Conservation (phyloP, 805 yeast genomes). For the Kodamaea nitidulidarum region DNA sequence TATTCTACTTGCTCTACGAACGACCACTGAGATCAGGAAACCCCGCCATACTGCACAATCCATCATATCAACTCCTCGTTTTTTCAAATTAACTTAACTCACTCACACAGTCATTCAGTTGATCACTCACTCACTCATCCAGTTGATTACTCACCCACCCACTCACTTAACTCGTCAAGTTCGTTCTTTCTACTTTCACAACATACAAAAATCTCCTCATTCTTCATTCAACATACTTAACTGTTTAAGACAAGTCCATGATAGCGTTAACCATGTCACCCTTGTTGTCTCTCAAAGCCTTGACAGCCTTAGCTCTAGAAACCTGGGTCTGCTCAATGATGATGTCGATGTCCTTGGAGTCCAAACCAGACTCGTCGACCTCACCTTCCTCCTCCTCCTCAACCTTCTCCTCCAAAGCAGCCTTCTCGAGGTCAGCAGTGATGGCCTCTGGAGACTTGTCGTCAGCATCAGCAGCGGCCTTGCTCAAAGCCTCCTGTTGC, state of each 20-base stretch:
- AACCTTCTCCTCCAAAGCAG: conserved; percentile 46
- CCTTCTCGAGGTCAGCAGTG: conserved; percentile 76
- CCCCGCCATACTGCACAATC: no score
- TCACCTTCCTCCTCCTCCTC: conserved; percentile 60
- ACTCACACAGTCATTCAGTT: no score
- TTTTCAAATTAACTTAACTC: no score
- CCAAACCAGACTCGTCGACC: conserved; percentile 83
- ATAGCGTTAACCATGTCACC: conserved; percentile 96
- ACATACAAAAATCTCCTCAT: no score
- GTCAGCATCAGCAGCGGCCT: conserved; percentile 40
- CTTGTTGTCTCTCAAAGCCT: conserved; percentile 82
- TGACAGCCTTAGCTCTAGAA: conserved; percentile 84
- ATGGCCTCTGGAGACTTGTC: conserved; percentile 73
- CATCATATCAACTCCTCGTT: no score
- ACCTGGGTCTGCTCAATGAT: conserved; percentile 90
- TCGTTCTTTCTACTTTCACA: no score
- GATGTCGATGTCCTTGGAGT: conserved; percentile 75
- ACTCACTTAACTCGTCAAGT: no score
- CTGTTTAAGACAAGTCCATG: conserved; percentile 60
- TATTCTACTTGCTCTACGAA: no score
- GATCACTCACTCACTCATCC: no score
- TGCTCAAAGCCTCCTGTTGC: conserved; percentile 42
- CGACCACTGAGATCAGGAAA: no score
- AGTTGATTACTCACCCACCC: no score
- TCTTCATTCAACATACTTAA: no score